A percentile compares a stretch with the other conserved stretches of the same genome.
Conservation (phyloP, 495 filamentous ascomycete species). For the Parmelia sp. region DNA sequence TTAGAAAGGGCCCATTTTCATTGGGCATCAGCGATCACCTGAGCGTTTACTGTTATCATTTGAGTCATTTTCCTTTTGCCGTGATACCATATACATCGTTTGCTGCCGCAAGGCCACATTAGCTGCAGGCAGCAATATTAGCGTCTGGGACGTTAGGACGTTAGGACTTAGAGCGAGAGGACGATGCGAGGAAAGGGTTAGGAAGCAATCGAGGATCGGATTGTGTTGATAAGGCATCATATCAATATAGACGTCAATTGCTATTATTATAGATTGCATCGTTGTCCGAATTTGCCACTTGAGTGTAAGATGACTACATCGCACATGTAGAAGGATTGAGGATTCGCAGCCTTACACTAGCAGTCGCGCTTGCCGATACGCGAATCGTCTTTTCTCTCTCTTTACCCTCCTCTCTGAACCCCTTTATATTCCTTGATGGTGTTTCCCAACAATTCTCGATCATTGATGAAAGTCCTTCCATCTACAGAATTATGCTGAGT, state of each 20-base stretch:
- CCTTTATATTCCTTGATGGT: background rate
- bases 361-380: background rate
- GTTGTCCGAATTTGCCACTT: background rate
- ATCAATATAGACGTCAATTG: background rate
- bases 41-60: slow-evolving; percentile 6
- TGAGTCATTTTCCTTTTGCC: slow-evolving; percentile 22
- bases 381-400: background rate
- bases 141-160: background rate
- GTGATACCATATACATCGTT: slow-evolving; percentile 16
- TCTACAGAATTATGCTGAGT: background rate
- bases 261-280: background rate
- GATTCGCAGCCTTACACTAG: background rate
- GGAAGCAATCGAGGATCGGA: background rate
- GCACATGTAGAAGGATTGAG: background rate
- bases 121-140: slow-evolving; percentile 24
- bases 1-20: background rate
- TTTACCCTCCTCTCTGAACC: background rate
- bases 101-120: slow-evolving; percentile 16
- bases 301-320: background rate
- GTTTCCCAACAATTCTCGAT: background rate
- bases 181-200: background rate
- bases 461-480: background rate
- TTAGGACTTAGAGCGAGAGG: background rate
- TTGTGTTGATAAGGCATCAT: background rate
- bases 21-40: slow-evolving; percentile 9